Percentiles rank a stretch among this genome's conserved stretches.
These are phyloP conservation scores for Xerocomellus amylosporus DNA, from an alignment of 768 basidiomycete genomes.

Conservation along the genomic window DNA sequence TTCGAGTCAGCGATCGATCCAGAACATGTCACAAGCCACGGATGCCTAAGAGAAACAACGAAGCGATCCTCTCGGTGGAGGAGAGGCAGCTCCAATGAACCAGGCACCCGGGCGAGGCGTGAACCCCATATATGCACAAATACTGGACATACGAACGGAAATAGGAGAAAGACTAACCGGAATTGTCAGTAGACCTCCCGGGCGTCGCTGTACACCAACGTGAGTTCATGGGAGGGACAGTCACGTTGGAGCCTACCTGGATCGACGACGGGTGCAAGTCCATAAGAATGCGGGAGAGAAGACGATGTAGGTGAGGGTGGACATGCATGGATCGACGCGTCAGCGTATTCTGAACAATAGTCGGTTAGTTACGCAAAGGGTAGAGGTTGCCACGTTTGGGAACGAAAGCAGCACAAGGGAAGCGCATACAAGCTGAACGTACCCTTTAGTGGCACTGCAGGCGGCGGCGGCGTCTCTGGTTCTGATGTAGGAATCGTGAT, in stretches of 20 bases:
- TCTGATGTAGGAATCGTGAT: neutral
- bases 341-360: conserved; percentile 9
- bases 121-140: neutral
- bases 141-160: neutral
- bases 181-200: neutral
- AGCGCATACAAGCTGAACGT: neutral
- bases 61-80: no score
- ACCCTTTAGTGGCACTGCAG: conserved; percentile 4
- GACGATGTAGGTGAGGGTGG: neutral
- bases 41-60: no score
- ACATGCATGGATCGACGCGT: conserved; percentile 14
- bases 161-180: conserved; percentile 7
- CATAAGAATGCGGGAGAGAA: neutral
- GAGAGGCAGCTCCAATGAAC: no score
- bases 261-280: conserved; percentile 2
- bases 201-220: neutral
- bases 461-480: neutral
- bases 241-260: neutral
- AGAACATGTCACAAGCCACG: neutral
- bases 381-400: no score
- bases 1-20: conserved; percentile 2
- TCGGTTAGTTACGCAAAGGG: neutral
- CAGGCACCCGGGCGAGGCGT: no score
- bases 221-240: no score
- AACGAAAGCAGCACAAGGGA: no score